Conservation (phyloP, 306 rosid genomes). For the Cucumis melo region DNA sequence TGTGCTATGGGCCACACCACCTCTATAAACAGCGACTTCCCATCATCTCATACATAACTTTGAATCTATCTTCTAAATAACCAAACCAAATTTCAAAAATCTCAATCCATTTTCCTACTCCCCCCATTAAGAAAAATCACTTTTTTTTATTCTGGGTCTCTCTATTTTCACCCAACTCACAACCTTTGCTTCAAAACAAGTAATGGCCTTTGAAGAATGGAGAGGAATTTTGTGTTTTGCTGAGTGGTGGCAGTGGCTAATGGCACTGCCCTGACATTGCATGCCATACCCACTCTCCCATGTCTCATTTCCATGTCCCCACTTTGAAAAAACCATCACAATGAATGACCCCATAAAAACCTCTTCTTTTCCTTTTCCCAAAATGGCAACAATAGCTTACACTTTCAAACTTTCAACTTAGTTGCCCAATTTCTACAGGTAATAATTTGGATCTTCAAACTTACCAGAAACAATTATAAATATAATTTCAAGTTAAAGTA, state of each 20-base stretch:
- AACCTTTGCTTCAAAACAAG: background rate
- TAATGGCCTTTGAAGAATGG: background rate
- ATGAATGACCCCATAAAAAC: background rate
- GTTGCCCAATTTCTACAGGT: too few relatives aligned
- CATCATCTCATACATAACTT: background rate
- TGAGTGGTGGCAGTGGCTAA: background rate
- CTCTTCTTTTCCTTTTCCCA: background rate
- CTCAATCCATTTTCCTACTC: background rate
- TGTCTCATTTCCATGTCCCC: constrained; percentile 9
- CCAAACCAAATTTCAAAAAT: background rate
- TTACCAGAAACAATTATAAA: too few relatives aligned
- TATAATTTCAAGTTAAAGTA: too few relatives aligned
- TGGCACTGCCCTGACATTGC: constrained; percentile 4
- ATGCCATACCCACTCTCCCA: constrained; percentile 11
- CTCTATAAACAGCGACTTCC: constrained; percentile 9
- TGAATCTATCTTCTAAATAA: background rate
- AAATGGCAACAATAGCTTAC: too few relatives aligned
- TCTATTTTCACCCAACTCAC: background rate
- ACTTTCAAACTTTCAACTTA: too few relatives aligned
- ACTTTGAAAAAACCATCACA: background rate
- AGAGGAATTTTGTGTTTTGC: background rate
- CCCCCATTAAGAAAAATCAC: background rate
- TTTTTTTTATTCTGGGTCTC: background rate
- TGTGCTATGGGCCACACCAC: constrained; percentile 6
- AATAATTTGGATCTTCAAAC: too few relatives aligned